phyloP scores from a whole-genome alignment of 2,329 filamentous ascomycete genomes.

The Eurotiales sp. region DNA sequence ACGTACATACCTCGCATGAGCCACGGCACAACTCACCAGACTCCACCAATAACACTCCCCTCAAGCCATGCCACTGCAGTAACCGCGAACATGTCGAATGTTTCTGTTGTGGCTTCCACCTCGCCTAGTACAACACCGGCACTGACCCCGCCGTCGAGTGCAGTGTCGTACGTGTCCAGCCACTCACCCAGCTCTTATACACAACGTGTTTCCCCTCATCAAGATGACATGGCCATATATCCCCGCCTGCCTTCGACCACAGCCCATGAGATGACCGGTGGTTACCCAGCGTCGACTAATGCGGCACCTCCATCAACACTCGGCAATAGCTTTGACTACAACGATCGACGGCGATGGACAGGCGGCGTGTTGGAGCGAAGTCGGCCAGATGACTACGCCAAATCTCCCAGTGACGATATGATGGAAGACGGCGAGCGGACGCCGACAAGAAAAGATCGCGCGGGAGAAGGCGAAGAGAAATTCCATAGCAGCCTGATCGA shows the following conservation, averaged over 20 bases:
- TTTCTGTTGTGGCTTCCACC: slow-evolving; percentile 31
- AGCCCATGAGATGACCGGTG: slow-evolving; percentile 52
- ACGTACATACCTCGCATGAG: slow-evolving; percentile 58
- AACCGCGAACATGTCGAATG: slow-evolving; percentile 26
- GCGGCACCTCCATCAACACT: slow-evolving; percentile 60
- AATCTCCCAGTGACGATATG: slow-evolving; percentile 17
- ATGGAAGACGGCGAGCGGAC: slow-evolving; percentile 23
- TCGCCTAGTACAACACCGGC: slow-evolving; percentile 52
- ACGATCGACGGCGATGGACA: slow-evolving; percentile 59
- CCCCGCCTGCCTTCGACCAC: slow-evolving; percentile 60
- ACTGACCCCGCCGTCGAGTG: slow-evolving; percentile 60
- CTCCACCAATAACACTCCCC: slow-evolving; percentile 46
- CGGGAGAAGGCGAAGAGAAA: slow-evolving; percentile 10
- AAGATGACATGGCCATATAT: slow-evolving; percentile 55
- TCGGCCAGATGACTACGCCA: slow-evolving; percentile 39
- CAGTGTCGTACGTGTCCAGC: slow-evolving; percentile 60
- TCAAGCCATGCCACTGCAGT: slow-evolving; percentile 38
- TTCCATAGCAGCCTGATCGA: slow-evolving; percentile 41
- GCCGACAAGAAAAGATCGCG: slow-evolving; percentile 26
- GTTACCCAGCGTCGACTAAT: slow-evolving; percentile 49
- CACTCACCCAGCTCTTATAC: slow-evolving; percentile 56
- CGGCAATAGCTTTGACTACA: slow-evolving; percentile 56
- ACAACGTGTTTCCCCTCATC: slow-evolving; percentile 50
- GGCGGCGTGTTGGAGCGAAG: slow-evolving; percentile 58
- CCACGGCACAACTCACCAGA: slow-evolving; percentile 52